Conservation (phyloP, 257 asterid species). For the Lycium barbarum region DNA sequence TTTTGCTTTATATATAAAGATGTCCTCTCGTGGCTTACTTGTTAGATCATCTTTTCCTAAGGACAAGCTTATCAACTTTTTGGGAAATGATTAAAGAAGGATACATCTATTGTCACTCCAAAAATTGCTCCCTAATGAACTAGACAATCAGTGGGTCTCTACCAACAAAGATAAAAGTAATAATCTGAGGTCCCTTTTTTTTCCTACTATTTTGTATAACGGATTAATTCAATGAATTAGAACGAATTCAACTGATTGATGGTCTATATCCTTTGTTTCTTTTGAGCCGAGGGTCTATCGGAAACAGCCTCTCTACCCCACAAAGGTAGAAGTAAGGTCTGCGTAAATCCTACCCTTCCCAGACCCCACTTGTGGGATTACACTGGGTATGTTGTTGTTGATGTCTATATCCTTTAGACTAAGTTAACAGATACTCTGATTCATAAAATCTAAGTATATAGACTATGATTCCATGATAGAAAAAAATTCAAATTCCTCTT, state of each 20-base stretch:
- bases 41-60: neutral
- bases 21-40: neutral
- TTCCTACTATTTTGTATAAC: neutral
- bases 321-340: no score
- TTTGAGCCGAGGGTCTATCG: no score
- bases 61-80: neutral
- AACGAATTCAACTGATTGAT: neutral
- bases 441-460: neutral
- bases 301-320: no score
- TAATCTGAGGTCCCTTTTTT: neutral
- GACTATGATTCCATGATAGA: slow-evolving; percentile 4
- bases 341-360: no score
- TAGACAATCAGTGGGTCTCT: neutral
- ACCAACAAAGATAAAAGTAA: neutral
- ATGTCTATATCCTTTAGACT: neutral
- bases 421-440: neutral
- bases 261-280: neutral
- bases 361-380: no score
- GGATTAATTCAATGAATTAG: neutral
- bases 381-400: no score
- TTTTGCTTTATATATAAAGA: neutral
- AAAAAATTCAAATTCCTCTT: neutral
- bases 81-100: neutral
- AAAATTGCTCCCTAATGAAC: neutral
- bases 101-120: neutral